Percentiles rank a stretch among this genome's conserved stretches.
Evolutionary conservation across 257 asterid species (phyloP).

Genomic region (Cynanchum wilfordii): DNA sequence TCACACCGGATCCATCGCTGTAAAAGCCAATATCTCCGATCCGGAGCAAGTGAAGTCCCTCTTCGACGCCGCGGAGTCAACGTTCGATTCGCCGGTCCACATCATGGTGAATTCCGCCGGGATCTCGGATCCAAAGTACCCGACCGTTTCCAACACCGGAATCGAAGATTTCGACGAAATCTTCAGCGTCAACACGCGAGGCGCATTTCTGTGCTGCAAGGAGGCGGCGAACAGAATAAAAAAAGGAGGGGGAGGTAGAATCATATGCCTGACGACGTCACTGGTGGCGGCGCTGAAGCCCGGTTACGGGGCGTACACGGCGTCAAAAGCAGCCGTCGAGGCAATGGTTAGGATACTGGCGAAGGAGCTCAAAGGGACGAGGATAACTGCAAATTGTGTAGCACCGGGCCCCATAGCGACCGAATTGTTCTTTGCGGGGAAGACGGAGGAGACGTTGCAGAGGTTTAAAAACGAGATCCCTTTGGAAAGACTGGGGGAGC

Average conservation of each 20-base stretch:
- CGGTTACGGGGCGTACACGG: slow-evolving; percentile 51
- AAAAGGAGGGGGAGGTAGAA: slow-evolving; percentile 69
- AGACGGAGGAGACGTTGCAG: slow-evolving; percentile 47
- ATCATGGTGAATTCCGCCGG: slow-evolving; percentile 64
- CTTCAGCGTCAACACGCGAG: slow-evolving; percentile 49
- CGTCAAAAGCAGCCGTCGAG: slow-evolving; percentile 79
- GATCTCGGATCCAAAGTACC: slow-evolving; percentile 38
- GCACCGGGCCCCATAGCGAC: slow-evolving; percentile 69
- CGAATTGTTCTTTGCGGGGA: slow-evolving; percentile 56
- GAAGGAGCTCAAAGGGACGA: slow-evolving; percentile 67
- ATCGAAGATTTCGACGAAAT: slow-evolving; percentile 51
- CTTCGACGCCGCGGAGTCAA: slow-evolving; percentile 57
- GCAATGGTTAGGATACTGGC: slow-evolving; percentile 62
- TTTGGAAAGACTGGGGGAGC: slow-evolving; percentile 50
- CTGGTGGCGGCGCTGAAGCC: slow-evolving; percentile 44
- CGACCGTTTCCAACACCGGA: slow-evolving; percentile 38
- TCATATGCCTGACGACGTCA: slow-evolving; percentile 48
- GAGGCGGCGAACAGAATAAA: slow-evolving; percentile 52
- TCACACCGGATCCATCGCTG: slow-evolving; percentile 30
- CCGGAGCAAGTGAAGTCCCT: slow-evolving; percentile 51
- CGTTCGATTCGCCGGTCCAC: slow-evolving; percentile 37
- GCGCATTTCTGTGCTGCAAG: slow-evolving; percentile 52
- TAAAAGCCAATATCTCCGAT: slow-evolving; percentile 49
- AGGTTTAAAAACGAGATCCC: slow-evolving; percentile 42
- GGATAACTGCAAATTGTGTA: slow-evolving; percentile 58